These are phyloP conservation scores for Pueraria montana DNA, from an alignment of 306 rosid species.

Conservation along the genomic window DNA sequence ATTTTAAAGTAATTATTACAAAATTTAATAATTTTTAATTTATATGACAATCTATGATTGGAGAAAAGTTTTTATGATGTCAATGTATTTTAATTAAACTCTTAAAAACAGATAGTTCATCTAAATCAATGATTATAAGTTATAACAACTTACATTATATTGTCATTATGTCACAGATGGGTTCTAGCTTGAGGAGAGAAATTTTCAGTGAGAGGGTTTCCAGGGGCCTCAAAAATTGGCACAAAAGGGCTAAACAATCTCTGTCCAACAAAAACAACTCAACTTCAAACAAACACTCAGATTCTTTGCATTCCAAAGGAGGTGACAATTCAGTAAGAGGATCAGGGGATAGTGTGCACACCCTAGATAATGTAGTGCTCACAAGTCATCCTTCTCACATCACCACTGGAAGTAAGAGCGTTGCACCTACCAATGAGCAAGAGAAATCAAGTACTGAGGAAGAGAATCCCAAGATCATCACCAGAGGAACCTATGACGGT, in stretches of 20 bases:
- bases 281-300: conserved; percentile 5
- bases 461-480: conserved; percentile 39
- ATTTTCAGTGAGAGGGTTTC: conserved; percentile 60
- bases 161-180: conserved; percentile 58
- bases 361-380: not conserved
- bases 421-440: not conserved
- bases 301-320: conserved; percentile 42
- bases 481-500: conserved; percentile 60
- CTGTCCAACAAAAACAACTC: conserved; percentile 44
- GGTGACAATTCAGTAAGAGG: conserved; percentile 38
- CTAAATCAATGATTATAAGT: too few species aligned
- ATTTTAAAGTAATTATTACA: not conserved
- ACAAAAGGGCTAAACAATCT: conserved; percentile 52
- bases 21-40: too few species aligned
- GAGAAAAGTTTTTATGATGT: too few species aligned
- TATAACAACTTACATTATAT: not conserved
- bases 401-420: conserved; percentile 19
- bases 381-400: conserved; percentile 1
- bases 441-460: conserved; percentile 41
- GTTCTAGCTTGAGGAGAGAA: conserved; percentile 66
- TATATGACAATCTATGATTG: not conserved
- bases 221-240: conserved; percentile 70
- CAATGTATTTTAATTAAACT: not conserved
- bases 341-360: conserved; percentile 9
- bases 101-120: too few species aligned